Evolutionary conservation across 2,329 filamentous ascomycete species (phyloP), one percentile per base, ranked within the genome.

Genomic region (Capronia coronata): DNA sequence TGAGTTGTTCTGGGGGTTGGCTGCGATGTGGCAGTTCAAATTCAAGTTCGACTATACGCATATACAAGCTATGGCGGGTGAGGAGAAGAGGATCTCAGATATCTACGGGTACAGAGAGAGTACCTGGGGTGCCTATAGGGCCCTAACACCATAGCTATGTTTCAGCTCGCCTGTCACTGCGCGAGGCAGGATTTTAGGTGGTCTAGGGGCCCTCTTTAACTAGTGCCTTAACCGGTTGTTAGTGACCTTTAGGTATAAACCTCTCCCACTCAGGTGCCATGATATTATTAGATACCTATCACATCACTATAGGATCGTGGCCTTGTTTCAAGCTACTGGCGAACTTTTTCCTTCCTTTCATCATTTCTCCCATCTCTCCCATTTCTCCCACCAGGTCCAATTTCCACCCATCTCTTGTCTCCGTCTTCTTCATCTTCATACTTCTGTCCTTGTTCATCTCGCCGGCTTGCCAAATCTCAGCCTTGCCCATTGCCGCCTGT

Each of bases 281-380:
- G 9, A 19, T 38, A 18, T 19, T 38, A 18, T 38, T 38, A 18
- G 35, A 14, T 25, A 25, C 38, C 16, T 37, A 37, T 8, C 7
- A 25, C 35, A n/a, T 18, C 11, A 25, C 19, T 43, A 32, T 16
- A n/a, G n/a, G n/a, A n/a, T 18, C 10, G 11, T 10, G 35, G 41
- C 43, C 42, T 46, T 50, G 44, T 46, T 50, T 50, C 48, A 50
- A n/a, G 48, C 37, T 50, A 10, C 19, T n/a, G 4, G 34, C 34
- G 34, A 37, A 37, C 34, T 37, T 37, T 37, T 37, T 19, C 16
- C 18, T 18, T 37, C 18, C 40, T 43, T 45, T 10, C 6, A 27
- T n/a, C 25, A 39, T 45, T 45, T 25, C 41, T 49, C 47, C 47
- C 43, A 35, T 22, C 43, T n/a, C n/a, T n/a, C n/a, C n/a, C 25